Evolutionary conservation across 805 yeast species (phyloP).

Genomic region (Ogataea wickerhamii): DNA sequence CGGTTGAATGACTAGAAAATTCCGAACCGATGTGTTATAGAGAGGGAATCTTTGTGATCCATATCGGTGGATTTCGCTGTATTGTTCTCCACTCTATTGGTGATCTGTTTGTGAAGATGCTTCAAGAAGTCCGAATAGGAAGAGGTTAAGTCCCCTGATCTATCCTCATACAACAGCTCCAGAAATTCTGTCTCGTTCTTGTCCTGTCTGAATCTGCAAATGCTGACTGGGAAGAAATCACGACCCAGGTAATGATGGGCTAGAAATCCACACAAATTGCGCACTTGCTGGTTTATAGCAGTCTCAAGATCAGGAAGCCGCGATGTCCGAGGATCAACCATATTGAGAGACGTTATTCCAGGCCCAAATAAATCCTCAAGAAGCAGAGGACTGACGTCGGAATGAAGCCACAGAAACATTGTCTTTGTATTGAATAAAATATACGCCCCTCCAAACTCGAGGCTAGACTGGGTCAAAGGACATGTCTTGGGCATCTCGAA

Average conservation of each 20-base stretch:
- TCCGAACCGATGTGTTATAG: slow-evolving; percentile 18
- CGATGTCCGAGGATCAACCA: slow-evolving; percentile 47
- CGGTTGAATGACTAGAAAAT: slow-evolving; percentile 13
- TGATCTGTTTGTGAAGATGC: slow-evolving; percentile 62
- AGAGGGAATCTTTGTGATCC: slow-evolving; percentile 11
- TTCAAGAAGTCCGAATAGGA: slow-evolving; percentile 66
- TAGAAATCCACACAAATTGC: slow-evolving; percentile 58
- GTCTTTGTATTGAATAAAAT: slow-evolving; percentile 65
- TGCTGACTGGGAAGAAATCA: slow-evolving; percentile 46
- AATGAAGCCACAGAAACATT: slow-evolving; percentile 64
- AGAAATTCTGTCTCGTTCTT: slow-evolving; percentile 54
- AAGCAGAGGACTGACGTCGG: slow-evolving; percentile 60
- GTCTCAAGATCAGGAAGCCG: slow-evolving; percentile 71
- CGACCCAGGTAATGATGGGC: slow-evolving; percentile 36
- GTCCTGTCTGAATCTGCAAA: slow-evolving; percentile 65
- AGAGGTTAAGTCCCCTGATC: slow-evolving; percentile 47
- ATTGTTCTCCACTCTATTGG: slow-evolving; percentile 39
- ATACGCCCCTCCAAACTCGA: slow-evolving; percentile 71
- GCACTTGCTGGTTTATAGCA: slow-evolving; percentile 62
- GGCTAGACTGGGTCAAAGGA: slow-evolving; percentile 39
- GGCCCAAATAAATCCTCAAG: slow-evolving; percentile 73
- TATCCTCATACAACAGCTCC: slow-evolving; percentile 72
- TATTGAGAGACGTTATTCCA: slow-evolving; percentile 39
- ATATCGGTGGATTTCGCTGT: slow-evolving; percentile 2
- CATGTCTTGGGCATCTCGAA: slow-evolving; percentile 49